Conservation (phyloP, 148 eudicot species). For the Rhododendron williamsianum region DNA sequence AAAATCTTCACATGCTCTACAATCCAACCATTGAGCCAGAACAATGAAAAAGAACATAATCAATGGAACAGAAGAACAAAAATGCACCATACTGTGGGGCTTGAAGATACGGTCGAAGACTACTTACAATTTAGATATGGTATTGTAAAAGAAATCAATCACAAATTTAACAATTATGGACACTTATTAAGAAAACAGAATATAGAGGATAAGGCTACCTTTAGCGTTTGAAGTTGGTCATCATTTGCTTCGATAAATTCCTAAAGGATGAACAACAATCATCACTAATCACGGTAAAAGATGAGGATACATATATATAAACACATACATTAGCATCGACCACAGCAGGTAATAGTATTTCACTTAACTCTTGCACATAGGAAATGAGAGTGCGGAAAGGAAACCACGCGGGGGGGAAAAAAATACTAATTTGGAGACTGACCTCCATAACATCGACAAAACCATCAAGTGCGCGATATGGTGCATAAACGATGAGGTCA, state of each 20-base stretch:
- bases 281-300: constrained; percentile 11
- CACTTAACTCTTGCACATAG: no score
- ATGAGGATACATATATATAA: neutral
- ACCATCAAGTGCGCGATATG: constrained; percentile 87
- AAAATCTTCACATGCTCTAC: neutral
- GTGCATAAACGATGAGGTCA: constrained; percentile 92
- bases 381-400: neutral
- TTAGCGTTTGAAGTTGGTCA: constrained; percentile 51
- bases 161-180: neutral
- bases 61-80: neutral
- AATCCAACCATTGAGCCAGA: neutral
- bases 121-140: neutral
- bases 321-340: neutral
- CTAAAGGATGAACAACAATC: constrained; percentile 30
- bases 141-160: neutral
- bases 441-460: constrained; percentile 88
- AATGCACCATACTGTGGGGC: neutral
- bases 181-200: neutral
- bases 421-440: constrained; percentile 14
- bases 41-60: neutral
- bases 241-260: constrained; percentile 58
- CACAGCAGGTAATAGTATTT: neutral
- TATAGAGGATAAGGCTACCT: constrained; percentile 34
- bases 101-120: neutral
- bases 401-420: neutral